These are phyloP conservation scores for Xylariaceae sp. DNA, from an alignment of 2,329 filamentous ascomycete species.

Conservation along the genomic window DNA sequence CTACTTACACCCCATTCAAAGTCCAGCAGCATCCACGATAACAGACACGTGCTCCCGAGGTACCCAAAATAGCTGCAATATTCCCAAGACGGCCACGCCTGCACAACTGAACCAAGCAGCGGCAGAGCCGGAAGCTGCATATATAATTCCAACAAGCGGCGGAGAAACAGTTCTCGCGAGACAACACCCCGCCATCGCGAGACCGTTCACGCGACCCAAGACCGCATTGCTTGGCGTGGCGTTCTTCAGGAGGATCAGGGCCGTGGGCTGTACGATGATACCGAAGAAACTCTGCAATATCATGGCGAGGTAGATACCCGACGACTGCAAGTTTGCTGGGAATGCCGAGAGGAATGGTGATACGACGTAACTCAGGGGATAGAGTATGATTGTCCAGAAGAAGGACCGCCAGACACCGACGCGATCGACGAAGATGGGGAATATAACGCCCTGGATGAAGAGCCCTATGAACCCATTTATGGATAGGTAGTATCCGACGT, in stretches of 20 bases:
- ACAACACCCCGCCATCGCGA: constrained; percentile 67
- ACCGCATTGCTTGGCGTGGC: constrained; percentile 57
- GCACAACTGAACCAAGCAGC: constrained; percentile 39
- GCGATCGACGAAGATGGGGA: constrained; percentile 57
- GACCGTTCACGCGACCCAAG: constrained; percentile 65
- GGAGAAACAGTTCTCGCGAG: constrained; percentile 65
- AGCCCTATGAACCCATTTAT: constrained; percentile 68
- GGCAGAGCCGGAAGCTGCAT: constrained; percentile 51
- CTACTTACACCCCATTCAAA: constrained; percentile 16
- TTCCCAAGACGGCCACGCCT: constrained; percentile 27
- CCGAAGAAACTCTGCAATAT: constrained; percentile 61
- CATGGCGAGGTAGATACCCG: constrained; percentile 61
- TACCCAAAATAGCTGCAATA: constrained; percentile 32
- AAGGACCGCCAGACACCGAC: constrained; percentile 65
- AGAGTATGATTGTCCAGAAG: constrained; percentile 57
- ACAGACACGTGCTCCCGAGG: constrained; percentile 28
- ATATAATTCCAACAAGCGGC: constrained; percentile 62
- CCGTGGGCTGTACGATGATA: constrained; percentile 62
- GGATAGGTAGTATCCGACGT: constrained; percentile 63
- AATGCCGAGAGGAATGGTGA: constrained; percentile 63
- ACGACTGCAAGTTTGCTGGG: constrained; percentile 47
- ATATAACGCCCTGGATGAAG: constrained; percentile 66
- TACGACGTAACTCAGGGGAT: constrained; percentile 63
- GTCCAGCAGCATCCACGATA: constrained; percentile 16
- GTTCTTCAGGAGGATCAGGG: constrained; percentile 68